Conservation (phyloP, 345 rosid species). For the Salix exigua region DNA sequence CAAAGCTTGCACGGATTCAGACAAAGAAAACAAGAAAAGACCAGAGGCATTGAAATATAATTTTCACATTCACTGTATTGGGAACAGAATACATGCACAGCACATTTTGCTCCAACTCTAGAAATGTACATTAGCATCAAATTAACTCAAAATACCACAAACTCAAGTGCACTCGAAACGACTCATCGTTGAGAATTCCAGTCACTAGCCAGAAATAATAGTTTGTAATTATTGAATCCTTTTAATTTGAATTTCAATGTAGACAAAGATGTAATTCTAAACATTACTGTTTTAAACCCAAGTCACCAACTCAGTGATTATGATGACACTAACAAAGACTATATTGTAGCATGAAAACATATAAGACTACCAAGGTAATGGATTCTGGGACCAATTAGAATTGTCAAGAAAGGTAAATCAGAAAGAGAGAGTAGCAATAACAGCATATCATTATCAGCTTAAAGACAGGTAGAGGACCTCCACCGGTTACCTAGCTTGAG, state of each 20-base stretch:
- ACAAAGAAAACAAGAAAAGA: background rate
- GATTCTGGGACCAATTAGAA: background rate
- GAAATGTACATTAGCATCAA: background rate
- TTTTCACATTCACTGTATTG: no score
- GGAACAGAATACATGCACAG: background rate
- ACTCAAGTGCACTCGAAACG: background rate
- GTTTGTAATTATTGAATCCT: background rate
- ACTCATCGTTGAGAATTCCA: background rate
- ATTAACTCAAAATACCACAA: background rate
- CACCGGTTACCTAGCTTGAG: background rate
- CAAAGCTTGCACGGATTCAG: background rate
- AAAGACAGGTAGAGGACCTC: background rate
- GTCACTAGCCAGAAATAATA: background rate
- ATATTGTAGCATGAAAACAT: background rate
- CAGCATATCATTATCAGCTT: conserved; percentile 16
- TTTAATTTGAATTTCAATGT: background rate
- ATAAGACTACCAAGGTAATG: background rate
- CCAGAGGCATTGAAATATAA: background rate
- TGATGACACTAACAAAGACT: background rate
- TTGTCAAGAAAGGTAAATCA: background rate
- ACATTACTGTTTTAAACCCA: background rate
- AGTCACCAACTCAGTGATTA: background rate
- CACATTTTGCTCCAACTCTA: background rate
- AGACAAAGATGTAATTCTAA: background rate
- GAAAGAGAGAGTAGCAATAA: background rate